A percentile compares a stretch with the other conserved stretches of the same genome.
These are phyloP conservation scores for Fusarium stilboides DNA, from an alignment of 2,329 filamentous ascomycete species.

Conservation along the genomic window DNA sequence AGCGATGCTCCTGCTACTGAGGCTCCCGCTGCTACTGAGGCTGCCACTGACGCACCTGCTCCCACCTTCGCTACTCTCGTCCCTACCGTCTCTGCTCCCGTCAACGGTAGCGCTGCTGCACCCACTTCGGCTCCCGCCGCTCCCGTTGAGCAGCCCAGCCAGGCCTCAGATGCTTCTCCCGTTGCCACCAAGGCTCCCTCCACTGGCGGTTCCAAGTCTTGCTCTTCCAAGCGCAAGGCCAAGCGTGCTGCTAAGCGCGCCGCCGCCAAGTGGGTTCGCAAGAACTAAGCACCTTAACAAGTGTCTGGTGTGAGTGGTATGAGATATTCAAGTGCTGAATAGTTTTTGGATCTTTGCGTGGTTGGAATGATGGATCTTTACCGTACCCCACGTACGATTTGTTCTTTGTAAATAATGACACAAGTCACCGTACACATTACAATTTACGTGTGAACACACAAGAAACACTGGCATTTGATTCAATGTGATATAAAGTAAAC, in stretches of 20 bases:
- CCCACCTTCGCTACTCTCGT: slow-evolving; percentile 34
- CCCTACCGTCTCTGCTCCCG: slow-evolving; percentile 22
- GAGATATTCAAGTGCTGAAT: slow-evolving; percentile 9
- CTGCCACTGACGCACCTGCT: slow-evolving; percentile 17
- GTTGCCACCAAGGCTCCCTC: slow-evolving; percentile 39
- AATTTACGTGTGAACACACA: slow-evolving; percentile 7
- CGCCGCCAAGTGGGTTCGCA: slow-evolving; percentile 19
- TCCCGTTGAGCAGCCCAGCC: slow-evolving; percentile 18
- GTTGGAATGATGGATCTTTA: slow-evolving; percentile 32
- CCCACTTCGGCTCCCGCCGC: slow-evolving; percentile 17
- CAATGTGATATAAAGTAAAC: not conserved
- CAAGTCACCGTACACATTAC: slow-evolving; percentile 20
- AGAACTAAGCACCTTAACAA: slow-evolving; percentile 3
- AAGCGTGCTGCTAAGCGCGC: slow-evolving; percentile 37
- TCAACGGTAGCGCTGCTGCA: slow-evolving; percentile 17
- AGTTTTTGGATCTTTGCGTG: slow-evolving; percentile 22
- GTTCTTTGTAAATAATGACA: slow-evolving; percentile 49
- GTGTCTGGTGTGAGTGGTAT: not conserved
- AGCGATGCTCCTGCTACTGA: slow-evolving; percentile 23
- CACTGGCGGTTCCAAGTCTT: slow-evolving; percentile 11
- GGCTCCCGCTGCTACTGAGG: slow-evolving; percentile 10
- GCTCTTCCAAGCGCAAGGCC: slow-evolving; percentile 37
- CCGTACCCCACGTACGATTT: slow-evolving; percentile 29
- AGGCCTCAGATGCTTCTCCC: slow-evolving; percentile 13
- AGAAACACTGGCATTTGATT: not conserved